Evolutionary conservation across 108 stramenopile genomes (phyloP), one percentile per base, ranked within the genome.

Genomic region (Pseudonitzschia pungens): DNA sequence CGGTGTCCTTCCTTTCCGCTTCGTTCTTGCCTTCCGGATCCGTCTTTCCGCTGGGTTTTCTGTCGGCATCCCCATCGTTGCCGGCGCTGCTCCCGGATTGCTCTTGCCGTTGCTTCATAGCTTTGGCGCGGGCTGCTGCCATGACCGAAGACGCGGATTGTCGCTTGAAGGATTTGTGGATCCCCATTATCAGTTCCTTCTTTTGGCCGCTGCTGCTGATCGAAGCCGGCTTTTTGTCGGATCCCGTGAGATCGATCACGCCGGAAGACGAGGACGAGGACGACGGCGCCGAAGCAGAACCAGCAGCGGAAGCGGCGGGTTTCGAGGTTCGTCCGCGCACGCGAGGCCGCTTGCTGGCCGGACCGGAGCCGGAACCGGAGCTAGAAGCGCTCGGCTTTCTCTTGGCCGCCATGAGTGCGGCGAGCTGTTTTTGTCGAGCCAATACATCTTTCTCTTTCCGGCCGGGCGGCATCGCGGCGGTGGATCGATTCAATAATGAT

Each of bases 71-170:
- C 42, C 40, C 28, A 29, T 48, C 57, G 6, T 36, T 56, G 36
- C 55, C 40, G 51, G 14, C 51, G 75, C 12, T 62, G 1, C 22
- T 31, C 11, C 32, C 24, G 21, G 16, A 18, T 26, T 42, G 26
- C 0, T 27, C 69, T 52, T 21, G 42, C 28, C 54, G 29, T 43
- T 41, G 27, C 14, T 26, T 42, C 55, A 32, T 42, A 5, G 71
- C 71, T 43, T 72, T 72, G 33, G 77, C 77, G 22, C 77, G 65
- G 20, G 77, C 77, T 24, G 66, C 67, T 22, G 77, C 77, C 44
- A 78, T 53, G 36, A 72, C 59, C 21, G 77, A 45, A 36, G 71
- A 45, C 16, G 71, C 45, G 32, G 77, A 72, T 15, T 64, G 71
- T 36, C 71, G 71, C 28, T 78, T 78, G 33, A 68, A 57, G 33